These are phyloP conservation scores for Scedosporium boydii DNA, from an alignment of 2,329 filamentous ascomycete species.

Conservation along the genomic window DNA sequence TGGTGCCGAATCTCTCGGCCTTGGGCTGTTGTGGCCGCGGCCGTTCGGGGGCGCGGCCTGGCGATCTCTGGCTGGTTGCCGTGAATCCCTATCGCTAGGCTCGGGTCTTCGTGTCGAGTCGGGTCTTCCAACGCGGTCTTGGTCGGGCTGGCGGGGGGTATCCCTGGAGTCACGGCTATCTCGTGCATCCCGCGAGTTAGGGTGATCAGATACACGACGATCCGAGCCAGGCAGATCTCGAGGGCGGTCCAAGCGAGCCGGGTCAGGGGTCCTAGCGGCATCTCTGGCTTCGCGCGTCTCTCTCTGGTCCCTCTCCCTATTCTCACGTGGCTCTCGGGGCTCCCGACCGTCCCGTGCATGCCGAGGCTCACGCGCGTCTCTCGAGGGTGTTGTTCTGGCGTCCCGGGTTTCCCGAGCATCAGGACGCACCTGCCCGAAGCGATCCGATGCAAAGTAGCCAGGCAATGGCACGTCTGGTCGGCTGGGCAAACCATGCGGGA, in stretches of 20 bases:
- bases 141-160: background rate
- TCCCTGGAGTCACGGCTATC: background rate
- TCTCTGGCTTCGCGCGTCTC: constrained; percentile 26
- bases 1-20: constrained; percentile 15
- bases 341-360: constrained; percentile 24
- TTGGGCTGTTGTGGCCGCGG: constrained; percentile 17
- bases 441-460: constrained; percentile 34
- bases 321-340: constrained; percentile 24
- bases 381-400: constrained; percentile 9
- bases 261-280: constrained; percentile 25
- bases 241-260: constrained; percentile 28
- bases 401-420: constrained; percentile 14
- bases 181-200: background rate
- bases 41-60: constrained; percentile 6
- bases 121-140: background rate
- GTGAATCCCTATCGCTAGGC: constrained; percentile 2
- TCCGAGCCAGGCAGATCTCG: constrained; percentile 32
- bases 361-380: constrained; percentile 27
- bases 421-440: constrained; percentile 30
- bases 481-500: constrained; percentile 37
- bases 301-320: constrained; percentile 29
- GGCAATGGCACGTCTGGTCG: constrained; percentile 49
- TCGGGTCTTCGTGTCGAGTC: background rate
- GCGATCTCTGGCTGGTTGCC: background rate
- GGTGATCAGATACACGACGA: constrained; percentile 28